Percentiles rank a stretch among this genome's conserved stretches.
These are phyloP conservation scores for Pueraria montana DNA, from an alignment of 306 rosid genomes.

Conservation along the genomic window DNA sequence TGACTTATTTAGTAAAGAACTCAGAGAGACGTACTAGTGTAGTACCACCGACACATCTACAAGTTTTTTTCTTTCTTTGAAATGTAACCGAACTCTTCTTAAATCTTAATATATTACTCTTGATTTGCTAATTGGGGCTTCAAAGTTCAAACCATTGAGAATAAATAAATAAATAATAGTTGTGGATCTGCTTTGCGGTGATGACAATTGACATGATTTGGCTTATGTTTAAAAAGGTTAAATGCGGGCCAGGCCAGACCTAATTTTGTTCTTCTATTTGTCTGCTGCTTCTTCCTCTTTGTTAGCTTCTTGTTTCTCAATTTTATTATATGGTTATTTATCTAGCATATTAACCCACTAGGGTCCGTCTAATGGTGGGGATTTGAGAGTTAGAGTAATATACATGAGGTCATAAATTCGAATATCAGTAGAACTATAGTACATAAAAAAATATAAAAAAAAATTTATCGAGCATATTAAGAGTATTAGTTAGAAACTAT, in stretches of 20 bases:
- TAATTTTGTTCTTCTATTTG: background rate
- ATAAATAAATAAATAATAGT: background rate
- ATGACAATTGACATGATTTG: background rate
- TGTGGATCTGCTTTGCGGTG: background rate
- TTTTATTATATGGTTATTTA: background rate
- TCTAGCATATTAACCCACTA: too few relatives aligned
- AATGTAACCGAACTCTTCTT: background rate
- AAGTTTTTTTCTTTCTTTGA: too few relatives aligned
- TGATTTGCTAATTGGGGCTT: too few relatives aligned
- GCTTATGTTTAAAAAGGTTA: conserved; percentile 5
- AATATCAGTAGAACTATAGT: too few relatives aligned
- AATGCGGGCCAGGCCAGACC: background rate
- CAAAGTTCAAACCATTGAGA: background rate
- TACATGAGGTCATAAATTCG: too few relatives aligned
- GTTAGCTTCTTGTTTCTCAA: background rate
- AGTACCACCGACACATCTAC: conserved; percentile 21
- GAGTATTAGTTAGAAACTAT: too few relatives aligned
- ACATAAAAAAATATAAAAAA: too few relatives aligned
- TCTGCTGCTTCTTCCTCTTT: conserved; percentile 5
- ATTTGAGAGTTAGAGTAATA: too few relatives aligned
- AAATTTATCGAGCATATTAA: too few relatives aligned
- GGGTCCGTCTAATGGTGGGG: too few relatives aligned
- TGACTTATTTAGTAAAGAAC: background rate
- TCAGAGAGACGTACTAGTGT: background rate
- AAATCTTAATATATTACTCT: background rate